A percentile compares a stretch with the other conserved stretches of the same genome.
phyloP scores from a whole-genome alignment of 306 rosid species.

The Alnus rubra region DNA sequence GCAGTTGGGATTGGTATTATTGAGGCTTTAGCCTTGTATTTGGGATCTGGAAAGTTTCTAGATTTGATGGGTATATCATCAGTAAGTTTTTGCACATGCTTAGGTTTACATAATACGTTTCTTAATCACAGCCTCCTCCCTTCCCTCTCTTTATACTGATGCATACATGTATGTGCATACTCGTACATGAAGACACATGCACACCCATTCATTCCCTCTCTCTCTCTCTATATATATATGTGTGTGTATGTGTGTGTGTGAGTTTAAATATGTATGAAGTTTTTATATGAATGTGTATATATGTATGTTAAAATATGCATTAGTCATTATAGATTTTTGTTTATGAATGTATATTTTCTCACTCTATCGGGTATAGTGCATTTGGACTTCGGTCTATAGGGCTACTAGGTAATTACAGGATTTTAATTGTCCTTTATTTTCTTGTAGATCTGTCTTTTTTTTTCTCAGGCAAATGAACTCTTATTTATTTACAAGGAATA shows the following conservation, averaged over 20 bases:
- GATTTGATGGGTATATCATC: conserved; percentile 70
- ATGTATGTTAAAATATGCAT: too few relatives aligned
- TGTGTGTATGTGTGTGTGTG: too few relatives aligned
- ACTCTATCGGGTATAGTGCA: neutral
- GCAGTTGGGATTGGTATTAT: conserved; percentile 75
- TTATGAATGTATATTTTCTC: neutral
- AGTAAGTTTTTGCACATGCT: conserved; percentile 49
- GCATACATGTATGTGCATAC: neutral
- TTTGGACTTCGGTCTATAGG: neutral
- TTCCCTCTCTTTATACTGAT: neutral
- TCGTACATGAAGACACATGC: neutral
- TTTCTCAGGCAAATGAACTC: neutral
- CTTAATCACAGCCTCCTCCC: neutral
- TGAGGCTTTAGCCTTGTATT: conserved; percentile 81
- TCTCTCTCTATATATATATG: neutral
- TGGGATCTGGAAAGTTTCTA: conserved; percentile 72
- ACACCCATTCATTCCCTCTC: neutral
- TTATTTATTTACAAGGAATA: neutral
- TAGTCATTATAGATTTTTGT: too few relatives aligned
- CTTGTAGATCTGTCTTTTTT: conserved; percentile 1
- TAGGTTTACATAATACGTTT: neutral
- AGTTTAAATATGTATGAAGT: too few relatives aligned
- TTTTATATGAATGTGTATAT: too few relatives aligned
- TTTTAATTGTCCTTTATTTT: neutral
- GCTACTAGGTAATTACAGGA: neutral